Evolutionary conservation across 306 rosid genomes (phyloP), one percentile per base, ranked within the genome.

Genomic region (Psophocarpus tetragonolobus): DNA sequence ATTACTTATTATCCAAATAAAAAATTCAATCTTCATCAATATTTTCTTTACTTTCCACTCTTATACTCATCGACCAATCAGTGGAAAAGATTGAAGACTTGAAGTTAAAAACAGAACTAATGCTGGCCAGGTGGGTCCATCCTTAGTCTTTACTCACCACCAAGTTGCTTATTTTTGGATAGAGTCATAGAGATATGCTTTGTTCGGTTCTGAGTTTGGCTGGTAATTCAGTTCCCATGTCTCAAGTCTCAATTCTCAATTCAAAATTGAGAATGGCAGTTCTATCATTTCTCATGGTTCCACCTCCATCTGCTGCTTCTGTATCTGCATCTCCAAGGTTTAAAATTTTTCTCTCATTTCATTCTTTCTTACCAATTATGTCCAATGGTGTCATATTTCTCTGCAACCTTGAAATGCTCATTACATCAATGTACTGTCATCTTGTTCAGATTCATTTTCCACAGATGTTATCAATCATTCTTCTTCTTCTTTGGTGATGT

Each of bases 231-330:
- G 64, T 63, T 13, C 64, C 13, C 38, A 58, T 26, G 4, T 53
- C 47, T 27, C 50, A 26, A 11, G 26, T 53, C 15, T 54, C 36
- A 35, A 65, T 6, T 67, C 26, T 68, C 45, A 75, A 8, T 58
- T 26, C 47, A 26, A 23, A 54, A 27, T 41, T 66, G 13, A 67
- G 12, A 0, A 84, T 84, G 87, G 72, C 42, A 30, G 69, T 79
- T 84, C 26, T 73, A 51, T 13, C 66, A 14, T 80, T 80, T 63
- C 73, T 56, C 65, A 61, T 70, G 57, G 14, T 74, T 68, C 73
- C 78, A 51, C 69, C 68, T 48, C 57, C 60, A 23, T 67, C 48
- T 41, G 13, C 36, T 30, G 62, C 78, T 48, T 68, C 80, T 47
- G 2, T 47, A 15, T 36, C 72, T 24, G 60, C 77, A 39, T 73